These are phyloP conservation scores for Verticillium longisporum DNA, from an alignment of 2,329 filamentous ascomycete genomes.

Conservation along the genomic window DNA sequence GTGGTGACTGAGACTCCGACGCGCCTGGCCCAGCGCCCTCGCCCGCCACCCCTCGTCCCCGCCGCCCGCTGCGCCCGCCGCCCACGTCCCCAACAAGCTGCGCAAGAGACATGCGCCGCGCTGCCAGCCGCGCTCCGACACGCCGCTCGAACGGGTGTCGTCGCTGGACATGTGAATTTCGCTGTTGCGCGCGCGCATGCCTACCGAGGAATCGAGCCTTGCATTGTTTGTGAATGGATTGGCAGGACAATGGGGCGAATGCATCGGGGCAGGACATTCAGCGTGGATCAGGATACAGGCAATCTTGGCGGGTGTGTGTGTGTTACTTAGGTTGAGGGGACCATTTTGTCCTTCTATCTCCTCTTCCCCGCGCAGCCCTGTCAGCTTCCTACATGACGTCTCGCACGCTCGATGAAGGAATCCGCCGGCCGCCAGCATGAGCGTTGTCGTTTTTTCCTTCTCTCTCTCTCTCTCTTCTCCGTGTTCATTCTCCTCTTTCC, in stretches of 20 bases:
- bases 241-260: too few relatives aligned
- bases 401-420: not conserved
- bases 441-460: conserved; percentile 8
- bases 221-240: too few relatives aligned
- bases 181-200: too few relatives aligned
- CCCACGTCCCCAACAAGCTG: conserved; percentile 9
- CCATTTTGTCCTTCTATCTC: too few relatives aligned
- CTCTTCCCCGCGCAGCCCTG: too few relatives aligned
- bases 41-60: conserved; percentile 1
- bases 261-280: too few relatives aligned
- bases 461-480: not conserved
- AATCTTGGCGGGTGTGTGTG: too few relatives aligned
- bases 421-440: conserved; percentile 8
- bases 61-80: not conserved
- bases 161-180: not conserved
- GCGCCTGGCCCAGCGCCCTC: conserved; percentile 6
- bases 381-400: too few relatives aligned
- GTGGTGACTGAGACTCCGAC: conserved; percentile 50
- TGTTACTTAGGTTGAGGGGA: too few relatives aligned
- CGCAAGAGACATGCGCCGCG: conserved; percentile 7
- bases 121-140: conserved; percentile 6
- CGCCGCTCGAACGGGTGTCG: conserved; percentile 5
- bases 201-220: too few relatives aligned
- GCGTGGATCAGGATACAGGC: too few relatives aligned
- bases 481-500: too few relatives aligned